Evolutionary conservation across 495 filamentous ascomycete species (phyloP), one percentile per base, ranked within the genome.

Genomic region (Neurospora sp.): DNA sequence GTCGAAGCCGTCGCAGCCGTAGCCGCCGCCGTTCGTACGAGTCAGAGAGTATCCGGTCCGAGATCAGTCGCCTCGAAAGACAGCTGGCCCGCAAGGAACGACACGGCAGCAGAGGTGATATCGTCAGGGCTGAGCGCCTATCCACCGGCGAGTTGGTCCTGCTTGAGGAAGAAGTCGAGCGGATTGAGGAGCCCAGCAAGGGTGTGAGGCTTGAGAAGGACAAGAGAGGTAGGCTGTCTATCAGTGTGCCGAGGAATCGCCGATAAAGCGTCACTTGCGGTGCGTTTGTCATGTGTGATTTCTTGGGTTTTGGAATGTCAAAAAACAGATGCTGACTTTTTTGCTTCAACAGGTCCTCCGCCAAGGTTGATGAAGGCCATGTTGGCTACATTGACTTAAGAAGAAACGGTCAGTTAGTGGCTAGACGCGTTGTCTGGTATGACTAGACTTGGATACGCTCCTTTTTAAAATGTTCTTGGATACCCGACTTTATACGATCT

Each of bases 181-280:
- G 77, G 76, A 82, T 89, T 70, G 83, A 83, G 75, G 87, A 88
- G 76, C 81, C 83, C 17, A 83, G 85, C 36, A 82, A 83, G 38
- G 88, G 88, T 21, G 86, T 91, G 28, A 87, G 93, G 77, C 84
- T 96, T 75, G 90, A 92, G 83, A 92, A 90, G 85, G 92, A 97
- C 79, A 90, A 90, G 82, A 93, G 88, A 91, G 92, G 94, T 96
- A 94, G 86, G 90, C 85, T 92, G 86, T 88, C 85, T 82, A 87
- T 92, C 82, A 85, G 84, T 82, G 81, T 89, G 83, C 87, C 89
- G 81, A 87, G 83, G 81, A 79, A 85, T 83, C 82, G 78, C 79
- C 80, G 82, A 78, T 80, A 81, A 85, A 81, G 78, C 81, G 82
- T 74, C 81, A 24, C 48, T 71, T 69, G 21, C 15, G 72, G 78